Evolutionary conservation across 768 basidiomycete genomes (phyloP).

Genomic region (Sarcodon sp.): DNA sequence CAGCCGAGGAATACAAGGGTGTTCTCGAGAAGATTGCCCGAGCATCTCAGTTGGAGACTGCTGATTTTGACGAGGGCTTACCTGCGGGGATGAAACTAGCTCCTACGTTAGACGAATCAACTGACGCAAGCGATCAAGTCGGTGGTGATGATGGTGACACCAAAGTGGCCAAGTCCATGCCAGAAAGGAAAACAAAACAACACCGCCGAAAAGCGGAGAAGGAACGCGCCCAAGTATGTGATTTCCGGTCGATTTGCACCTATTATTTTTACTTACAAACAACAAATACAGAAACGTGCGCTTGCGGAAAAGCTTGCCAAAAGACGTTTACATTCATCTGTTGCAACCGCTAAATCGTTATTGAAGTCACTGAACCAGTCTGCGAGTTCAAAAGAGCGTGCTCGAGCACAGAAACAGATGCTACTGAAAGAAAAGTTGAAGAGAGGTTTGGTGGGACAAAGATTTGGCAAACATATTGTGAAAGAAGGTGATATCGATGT

Average conservation of each 20-base stretch:
- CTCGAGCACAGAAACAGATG: conserved; percentile 25
- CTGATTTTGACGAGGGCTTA: conserved; percentile 19
- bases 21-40: conserved; percentile 29
- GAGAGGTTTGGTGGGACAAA: conserved; percentile 58
- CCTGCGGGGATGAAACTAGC: conserved; percentile 61
- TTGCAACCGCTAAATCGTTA: conserved; percentile 42
- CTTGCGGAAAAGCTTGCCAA: conserved; percentile 43
- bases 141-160: conserved; percentile 16
- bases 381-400: conserved; percentile 24
- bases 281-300: conserved; percentile 39
- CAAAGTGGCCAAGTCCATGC: conserved; percentile 24
- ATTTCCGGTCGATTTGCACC: neutral
- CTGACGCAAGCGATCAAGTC: conserved; percentile 15
- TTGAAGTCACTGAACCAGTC: conserved; percentile 28
- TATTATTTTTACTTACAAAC: neutral
- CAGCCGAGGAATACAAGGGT: neutral
- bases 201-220: conserved; percentile 60
- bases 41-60: conserved; percentile 24
- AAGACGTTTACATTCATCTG: conserved; percentile 48
- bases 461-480: conserved; percentile 71
- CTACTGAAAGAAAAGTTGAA: conserved; percentile 34
- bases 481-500: conserved; percentile 62
- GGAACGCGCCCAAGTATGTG: conserved; percentile 47
- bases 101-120: conserved; percentile 21
- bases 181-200: conserved; percentile 43